phyloP scores from a whole-genome alignment of 495 filamentous ascomycete genomes.

The Penicillium dipodomyicola region DNA sequence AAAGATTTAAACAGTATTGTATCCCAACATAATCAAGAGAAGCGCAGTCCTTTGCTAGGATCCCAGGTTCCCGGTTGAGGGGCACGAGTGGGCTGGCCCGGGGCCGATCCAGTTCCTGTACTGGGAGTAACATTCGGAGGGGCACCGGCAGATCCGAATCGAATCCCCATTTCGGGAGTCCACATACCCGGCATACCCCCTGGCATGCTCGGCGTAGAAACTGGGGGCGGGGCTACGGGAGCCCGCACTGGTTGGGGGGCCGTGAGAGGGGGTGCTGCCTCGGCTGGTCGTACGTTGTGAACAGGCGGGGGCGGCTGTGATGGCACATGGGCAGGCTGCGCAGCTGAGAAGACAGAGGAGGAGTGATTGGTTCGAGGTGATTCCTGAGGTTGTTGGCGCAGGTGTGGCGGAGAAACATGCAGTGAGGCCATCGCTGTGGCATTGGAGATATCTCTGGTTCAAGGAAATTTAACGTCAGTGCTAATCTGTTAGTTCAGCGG shows the following conservation, averaged over 20 bases:
- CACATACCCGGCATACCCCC: constrained; percentile 55
- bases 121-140: constrained; percentile 17
- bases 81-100: constrained; percentile 19
- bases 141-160: constrained; percentile 51
- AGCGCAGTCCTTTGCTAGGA: constrained; percentile 59
- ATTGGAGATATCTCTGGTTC: constrained; percentile 58
- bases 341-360: constrained; percentile 18
- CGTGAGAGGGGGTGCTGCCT: constrained; percentile 41
- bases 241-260: constrained; percentile 55
- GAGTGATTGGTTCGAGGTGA: constrained; percentile 25
- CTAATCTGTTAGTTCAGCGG: background rate
- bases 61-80: constrained; percentile 52
- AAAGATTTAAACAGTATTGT: background rate
- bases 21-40: constrained; percentile 42
- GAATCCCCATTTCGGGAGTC: constrained; percentile 77
- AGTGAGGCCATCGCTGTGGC: constrained; percentile 58
- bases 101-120: constrained; percentile 17
- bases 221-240: constrained; percentile 53
- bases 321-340: constrained; percentile 30
- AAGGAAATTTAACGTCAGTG: constrained; percentile 15
- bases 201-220: constrained; percentile 37
- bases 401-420: constrained; percentile 49
- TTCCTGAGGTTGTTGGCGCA: constrained; percentile 28
- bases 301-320: constrained; percentile 36
- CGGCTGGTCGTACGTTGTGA: constrained; percentile 18